Percentiles rank a stretch among this genome's conserved stretches.
Conservation (phyloP, 192 early-diverging fungal species). For the Coemansia pectinata region DNA sequence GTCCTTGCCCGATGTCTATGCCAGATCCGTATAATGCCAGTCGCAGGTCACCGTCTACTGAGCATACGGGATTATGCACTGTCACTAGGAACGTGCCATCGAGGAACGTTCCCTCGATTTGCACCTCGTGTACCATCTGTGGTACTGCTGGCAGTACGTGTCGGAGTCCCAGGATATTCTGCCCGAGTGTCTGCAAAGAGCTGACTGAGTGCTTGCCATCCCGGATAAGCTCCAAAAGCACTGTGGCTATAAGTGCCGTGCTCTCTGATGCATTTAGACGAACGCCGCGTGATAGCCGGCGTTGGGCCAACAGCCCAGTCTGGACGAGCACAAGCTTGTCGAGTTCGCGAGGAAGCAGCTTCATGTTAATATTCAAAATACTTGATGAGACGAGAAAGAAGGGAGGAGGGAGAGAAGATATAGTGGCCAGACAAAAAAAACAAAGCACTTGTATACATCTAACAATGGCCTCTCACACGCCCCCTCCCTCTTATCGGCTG, state of each 20-base stretch:
- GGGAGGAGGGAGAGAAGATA: not conserved
- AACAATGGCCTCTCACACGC: not conserved
- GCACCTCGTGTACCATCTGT: slow-evolving; percentile 75
- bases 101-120: slow-evolving; percentile 89
- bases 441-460: not conserved
- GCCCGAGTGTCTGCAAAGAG: slow-evolving; percentile 84
- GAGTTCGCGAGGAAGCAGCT: slow-evolving; percentile 84
- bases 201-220: slow-evolving; percentile 87
- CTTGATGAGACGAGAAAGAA: not conserved
- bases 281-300: slow-evolving; percentile 84
- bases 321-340: slow-evolving; percentile 93
- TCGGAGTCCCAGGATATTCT: slow-evolving; percentile 81
- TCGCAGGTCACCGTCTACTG: slow-evolving; percentile 76
- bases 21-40: slow-evolving; percentile 89
- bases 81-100: slow-evolving; percentile 96
- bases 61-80: slow-evolving; percentile 87
- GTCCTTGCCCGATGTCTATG: slow-evolving; percentile 69
- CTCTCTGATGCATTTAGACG: slow-evolving; percentile 86
- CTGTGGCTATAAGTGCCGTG: slow-evolving; percentile 84
- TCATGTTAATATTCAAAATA: slow-evolving; percentile 49
- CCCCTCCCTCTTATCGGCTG: not conserved
- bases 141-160: slow-evolving; percentile 78
- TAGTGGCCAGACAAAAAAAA: not conserved
- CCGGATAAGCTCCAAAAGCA: slow-evolving; percentile 85
- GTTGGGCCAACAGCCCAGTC: slow-evolving; percentile 87